Evolutionary conservation across 2,329 filamentous ascomycete genomes (phyloP).

Genomic region (Aspergillus vadensis): DNA sequence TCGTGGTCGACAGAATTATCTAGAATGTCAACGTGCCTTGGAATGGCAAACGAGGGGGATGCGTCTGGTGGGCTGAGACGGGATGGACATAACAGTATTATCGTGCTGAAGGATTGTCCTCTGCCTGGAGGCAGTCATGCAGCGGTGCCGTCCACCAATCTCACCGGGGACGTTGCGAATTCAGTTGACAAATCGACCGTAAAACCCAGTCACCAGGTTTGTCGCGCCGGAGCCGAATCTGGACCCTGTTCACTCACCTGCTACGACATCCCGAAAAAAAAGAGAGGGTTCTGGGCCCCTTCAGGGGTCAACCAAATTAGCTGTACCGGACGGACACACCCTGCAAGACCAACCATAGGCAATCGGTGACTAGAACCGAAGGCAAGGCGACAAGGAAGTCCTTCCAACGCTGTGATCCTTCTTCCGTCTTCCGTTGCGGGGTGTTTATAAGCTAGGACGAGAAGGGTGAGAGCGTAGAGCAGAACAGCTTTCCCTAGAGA

Average conservation of each 20-base stretch:
- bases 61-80: not conserved
- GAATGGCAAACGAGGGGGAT: not conserved
- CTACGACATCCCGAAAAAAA: slow-evolving; percentile 5
- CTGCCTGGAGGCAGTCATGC: not conserved
- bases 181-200: not conserved
- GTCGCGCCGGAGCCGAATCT: slow-evolving; percentile 10
- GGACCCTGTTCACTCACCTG: slow-evolving; percentile 12
- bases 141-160: not conserved
- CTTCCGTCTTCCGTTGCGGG: slow-evolving; percentile 1
- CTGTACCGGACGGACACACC: slow-evolving; percentile 1
- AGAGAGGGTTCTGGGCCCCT: slow-evolving; percentile 8
- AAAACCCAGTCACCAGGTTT: slow-evolving; percentile 13
- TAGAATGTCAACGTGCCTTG: not conserved
- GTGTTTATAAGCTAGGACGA: not conserved
- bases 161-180: not conserved
- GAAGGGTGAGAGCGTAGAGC: not conserved
- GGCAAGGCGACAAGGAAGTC: not conserved
- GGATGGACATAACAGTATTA: not conserved
- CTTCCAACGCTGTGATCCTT: not conserved
- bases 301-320: slow-evolving; percentile 1
- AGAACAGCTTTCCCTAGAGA: not conserved
- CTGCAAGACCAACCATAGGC: not conserved
- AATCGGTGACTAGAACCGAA: not conserved
- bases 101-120: not conserved
- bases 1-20: not conserved